These are phyloP conservation scores for Sporothrix humicola DNA, from an alignment of 2,329 filamentous ascomycete species.

Conservation along the genomic window DNA sequence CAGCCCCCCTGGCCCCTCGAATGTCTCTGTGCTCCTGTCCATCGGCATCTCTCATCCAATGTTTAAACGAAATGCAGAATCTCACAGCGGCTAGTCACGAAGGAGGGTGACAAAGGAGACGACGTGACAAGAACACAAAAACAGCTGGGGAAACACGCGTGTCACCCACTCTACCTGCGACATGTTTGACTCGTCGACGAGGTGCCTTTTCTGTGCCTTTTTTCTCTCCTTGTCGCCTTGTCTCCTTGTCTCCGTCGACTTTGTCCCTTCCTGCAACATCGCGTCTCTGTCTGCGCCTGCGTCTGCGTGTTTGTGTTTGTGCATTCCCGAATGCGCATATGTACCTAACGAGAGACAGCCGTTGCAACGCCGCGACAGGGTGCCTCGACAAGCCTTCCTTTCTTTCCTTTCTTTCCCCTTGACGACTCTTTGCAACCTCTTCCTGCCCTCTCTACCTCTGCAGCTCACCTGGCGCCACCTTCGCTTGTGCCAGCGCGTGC, in stretches of 20 bases:
- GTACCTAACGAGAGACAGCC: slow-evolving; percentile 14
- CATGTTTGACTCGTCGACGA: slow-evolving; percentile 1
- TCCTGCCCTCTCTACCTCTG: too few relatives aligned
- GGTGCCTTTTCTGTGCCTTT: neutral
- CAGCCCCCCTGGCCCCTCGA: neutral
- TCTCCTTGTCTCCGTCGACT: neutral
- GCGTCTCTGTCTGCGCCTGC: too few relatives aligned
- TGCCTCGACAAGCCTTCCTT: neutral
- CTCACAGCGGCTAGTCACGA: neutral
- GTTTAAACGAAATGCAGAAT: slow-evolving; percentile 23
- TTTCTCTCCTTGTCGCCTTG: neutral
- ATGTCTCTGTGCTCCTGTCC: slow-evolving; percentile 4
- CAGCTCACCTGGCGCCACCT: neutral
- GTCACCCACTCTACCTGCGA: slow-evolving; percentile 14
- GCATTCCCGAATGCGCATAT: slow-evolving; percentile 23
- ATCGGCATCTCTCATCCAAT: slow-evolving; percentile 25
- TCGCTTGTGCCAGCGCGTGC: neutral
- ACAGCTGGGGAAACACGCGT: slow-evolving; percentile 20
- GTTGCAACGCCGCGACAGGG: slow-evolving; percentile 13
- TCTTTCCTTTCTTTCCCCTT: too few relatives aligned
- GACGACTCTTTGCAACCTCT: too few relatives aligned
- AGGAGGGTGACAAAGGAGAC: neutral
- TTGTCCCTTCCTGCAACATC: neutral
- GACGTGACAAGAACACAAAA: neutral
- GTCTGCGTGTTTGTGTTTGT: slow-evolving; percentile 7